Conservation (phyloP, 108 stramenopile species). For the Stephanodiscus minutulus region DNA sequence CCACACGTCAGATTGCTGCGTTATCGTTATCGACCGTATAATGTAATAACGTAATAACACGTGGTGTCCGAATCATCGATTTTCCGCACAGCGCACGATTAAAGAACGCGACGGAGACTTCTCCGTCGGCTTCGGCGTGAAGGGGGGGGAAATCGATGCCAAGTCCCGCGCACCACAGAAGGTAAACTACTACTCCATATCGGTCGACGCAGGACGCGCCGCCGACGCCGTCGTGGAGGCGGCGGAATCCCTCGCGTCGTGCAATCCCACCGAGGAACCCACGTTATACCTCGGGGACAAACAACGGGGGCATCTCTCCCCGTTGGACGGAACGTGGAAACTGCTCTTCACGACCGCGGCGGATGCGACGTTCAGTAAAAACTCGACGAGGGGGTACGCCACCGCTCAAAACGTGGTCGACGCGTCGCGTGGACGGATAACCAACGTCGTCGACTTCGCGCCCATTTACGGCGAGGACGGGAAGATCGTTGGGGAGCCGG, state of each 20-base stretch:
- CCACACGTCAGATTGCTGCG: no score
- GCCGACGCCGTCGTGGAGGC: constrained; percentile 51
- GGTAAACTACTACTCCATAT: constrained; percentile 61
- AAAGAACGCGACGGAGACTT: constrained; percentile 58
- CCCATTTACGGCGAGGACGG: not conserved
- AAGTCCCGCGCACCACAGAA: constrained; percentile 59
- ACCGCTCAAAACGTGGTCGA: constrained; percentile 47
- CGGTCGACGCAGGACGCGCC: constrained; percentile 50
- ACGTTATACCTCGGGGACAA: constrained; percentile 30
- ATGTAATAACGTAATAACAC: no score
- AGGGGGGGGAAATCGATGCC: constrained; percentile 62
- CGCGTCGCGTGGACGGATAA: constrained; percentile 17
- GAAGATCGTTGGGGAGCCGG: not conserved
- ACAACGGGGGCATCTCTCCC: constrained; percentile 9
- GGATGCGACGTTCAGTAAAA: constrained; percentile 49
- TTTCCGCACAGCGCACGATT: constrained; percentile 26
- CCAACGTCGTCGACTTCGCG: constrained; percentile 42
- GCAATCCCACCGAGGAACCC: constrained; percentile 13
- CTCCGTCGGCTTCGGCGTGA: constrained; percentile 61
- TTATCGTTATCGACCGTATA: no score
- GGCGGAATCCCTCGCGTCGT: constrained; percentile 13
- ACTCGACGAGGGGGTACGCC: constrained; percentile 49
- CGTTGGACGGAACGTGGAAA: constrained; percentile 64
- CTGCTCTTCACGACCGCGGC: constrained; percentile 67
- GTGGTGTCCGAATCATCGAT: no score